A percentile compares a stretch with the other conserved stretches of the same genome.
Evolutionary conservation across 305 asterid genomes (phyloP).

Genomic region (Fraxinus baroniana): DNA sequence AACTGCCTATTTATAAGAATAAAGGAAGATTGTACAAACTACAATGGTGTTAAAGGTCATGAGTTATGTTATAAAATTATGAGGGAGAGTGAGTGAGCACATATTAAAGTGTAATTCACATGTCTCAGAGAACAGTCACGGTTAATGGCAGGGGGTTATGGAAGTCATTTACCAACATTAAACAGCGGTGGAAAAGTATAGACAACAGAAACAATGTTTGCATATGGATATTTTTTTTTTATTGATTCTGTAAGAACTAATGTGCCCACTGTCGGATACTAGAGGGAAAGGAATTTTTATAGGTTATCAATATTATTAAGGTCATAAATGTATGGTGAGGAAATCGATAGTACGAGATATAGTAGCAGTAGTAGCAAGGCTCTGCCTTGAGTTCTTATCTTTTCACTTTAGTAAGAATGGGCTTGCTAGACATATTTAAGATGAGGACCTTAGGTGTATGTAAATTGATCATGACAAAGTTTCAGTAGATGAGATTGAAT

Average conservation of each 20-base stretch:
- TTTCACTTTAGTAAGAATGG: neutral
- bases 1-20: neutral
- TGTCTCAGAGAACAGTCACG: neutral
- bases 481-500: neutral
- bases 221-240: neutral
- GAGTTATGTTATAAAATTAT: neutral
- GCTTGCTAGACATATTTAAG: neutral
- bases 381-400: neutral
- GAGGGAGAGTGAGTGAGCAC: neutral
- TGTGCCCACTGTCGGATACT: neutral
- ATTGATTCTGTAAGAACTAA: neutral
- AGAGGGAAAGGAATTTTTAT: neutral
- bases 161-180: neutral
- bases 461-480: neutral
- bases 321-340: neutral
- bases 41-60: neutral
- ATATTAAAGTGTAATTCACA: neutral
- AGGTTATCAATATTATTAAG: neutral
- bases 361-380: neutral
- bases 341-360: neutral
- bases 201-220: neutral
- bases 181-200: neutral
- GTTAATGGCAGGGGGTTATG: neutral
- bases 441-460: neutral
- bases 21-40: neutral